Conservation (phyloP, 139 green algal species). For the Haematococcus lacustris region DNA sequence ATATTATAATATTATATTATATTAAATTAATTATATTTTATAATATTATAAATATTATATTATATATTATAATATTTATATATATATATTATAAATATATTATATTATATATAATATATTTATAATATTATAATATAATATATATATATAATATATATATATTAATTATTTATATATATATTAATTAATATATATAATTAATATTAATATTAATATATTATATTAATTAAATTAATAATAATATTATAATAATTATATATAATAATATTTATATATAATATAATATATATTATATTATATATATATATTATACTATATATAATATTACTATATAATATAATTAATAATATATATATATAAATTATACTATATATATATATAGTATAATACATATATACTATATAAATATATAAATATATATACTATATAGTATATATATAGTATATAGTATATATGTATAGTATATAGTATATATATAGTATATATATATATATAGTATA, state of each 20-base stretch:
- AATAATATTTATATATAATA: conserved; percentile 10
- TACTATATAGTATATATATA: too few species aligned
- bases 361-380: neutral
- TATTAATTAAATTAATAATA: conserved; percentile 12
- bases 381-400: conserved; percentile 1
- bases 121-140: conserved; percentile 25
- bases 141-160: conserved; percentile 18
- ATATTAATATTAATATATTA: conserved; percentile 15
- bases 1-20: neutral
- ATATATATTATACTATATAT: conserved; percentile 7
- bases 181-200: conserved; percentile 8
- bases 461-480: too few species aligned
- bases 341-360: conserved; percentile 13
- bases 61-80: conserved; percentile 18
- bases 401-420: neutral
- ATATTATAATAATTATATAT: conserved; percentile 25
- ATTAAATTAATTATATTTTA: conserved; percentile 8
- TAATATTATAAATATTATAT: conserved; percentile 4
- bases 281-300: conserved; percentile 29
- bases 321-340: conserved; percentile 11
- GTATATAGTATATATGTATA: too few species aligned
- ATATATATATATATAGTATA: too few species aligned
- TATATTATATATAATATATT: conserved; percentile 13
- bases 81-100: conserved; percentile 2
- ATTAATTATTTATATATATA: conserved; percentile 11